Conservation (phyloP, 495 filamentous ascomycete genomes). For the Penicillium cataractarum region DNA sequence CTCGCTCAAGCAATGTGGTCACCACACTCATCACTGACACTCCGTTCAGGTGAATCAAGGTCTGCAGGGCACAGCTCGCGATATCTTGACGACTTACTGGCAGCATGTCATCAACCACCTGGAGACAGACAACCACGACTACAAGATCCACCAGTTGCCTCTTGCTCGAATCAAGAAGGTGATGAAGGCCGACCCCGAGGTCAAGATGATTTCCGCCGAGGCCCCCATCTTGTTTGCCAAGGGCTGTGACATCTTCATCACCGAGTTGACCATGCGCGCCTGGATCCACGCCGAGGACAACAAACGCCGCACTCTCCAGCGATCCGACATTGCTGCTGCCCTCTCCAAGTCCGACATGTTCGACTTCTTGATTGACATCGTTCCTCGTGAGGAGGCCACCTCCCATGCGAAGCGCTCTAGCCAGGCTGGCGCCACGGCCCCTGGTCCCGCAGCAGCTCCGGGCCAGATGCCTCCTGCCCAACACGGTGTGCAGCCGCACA, state of each 20-base stretch:
- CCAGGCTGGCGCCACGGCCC: slow-evolving; percentile 58
- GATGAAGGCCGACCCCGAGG: slow-evolving; percentile 99
- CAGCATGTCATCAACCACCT: slow-evolving; percentile 95
- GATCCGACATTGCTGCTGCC: slow-evolving; percentile 93
- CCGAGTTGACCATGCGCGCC: slow-evolving; percentile 98
- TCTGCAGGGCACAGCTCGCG: slow-evolving; percentile 87
- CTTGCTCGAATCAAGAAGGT: slow-evolving; percentile 98
- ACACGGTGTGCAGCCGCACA: slow-evolving; percentile 61
- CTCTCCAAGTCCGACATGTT: slow-evolving; percentile 99
- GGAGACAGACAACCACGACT: slow-evolving; percentile 93
- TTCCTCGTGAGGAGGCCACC: slow-evolving; percentile 90
- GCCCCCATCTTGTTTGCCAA: slow-evolving; percentile 98
- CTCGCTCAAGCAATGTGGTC: slow-evolving; percentile 10
- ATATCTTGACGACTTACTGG: slow-evolving; percentile 98
- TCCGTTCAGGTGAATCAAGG: slow-evolving; percentile 84
- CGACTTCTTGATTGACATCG: slow-evolving; percentile 98
- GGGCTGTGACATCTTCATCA: slow-evolving; percentile 99
- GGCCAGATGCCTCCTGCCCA: slow-evolving; percentile 65
- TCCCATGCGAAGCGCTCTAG: slow-evolving; percentile 78
- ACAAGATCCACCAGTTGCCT: slow-evolving; percentile 94
- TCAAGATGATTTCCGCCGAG: slow-evolving; percentile 99
- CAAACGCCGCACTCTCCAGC: slow-evolving; percentile 92
- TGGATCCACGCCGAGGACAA: slow-evolving; percentile 99
- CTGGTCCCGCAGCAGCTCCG: slow-evolving; percentile 46
- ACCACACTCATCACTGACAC: slow-evolving; percentile 20